phyloP scores from a whole-genome alignment of 352 stramenopile genomes.

The Phytophthora boehmeriae region DNA sequence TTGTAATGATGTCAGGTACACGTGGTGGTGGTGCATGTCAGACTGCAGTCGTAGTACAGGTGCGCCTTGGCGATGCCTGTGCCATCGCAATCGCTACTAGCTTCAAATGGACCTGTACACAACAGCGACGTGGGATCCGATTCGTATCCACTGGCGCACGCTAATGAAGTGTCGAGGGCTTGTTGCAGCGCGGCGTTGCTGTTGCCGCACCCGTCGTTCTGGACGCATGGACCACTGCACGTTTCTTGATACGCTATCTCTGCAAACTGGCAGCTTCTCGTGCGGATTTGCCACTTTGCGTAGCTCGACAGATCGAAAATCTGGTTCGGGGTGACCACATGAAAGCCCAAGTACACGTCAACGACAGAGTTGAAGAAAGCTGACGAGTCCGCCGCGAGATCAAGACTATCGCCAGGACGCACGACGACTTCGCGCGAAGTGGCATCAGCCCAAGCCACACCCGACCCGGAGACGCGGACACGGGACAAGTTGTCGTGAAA shows the following conservation, averaged over 20 bases:
- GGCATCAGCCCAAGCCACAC: slow-evolving; percentile 38
- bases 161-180: slow-evolving; percentile 31
- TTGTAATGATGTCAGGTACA: slow-evolving; percentile 41
- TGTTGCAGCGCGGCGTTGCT: slow-evolving; percentile 55
- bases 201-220: slow-evolving; percentile 50
- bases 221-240: slow-evolving; percentile 47
- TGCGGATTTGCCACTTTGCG: slow-evolving; percentile 67
- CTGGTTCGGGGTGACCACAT: slow-evolving; percentile 74
- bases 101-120: slow-evolving; percentile 62
- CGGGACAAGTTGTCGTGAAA: slow-evolving; percentile 56
- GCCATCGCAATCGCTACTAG: slow-evolving; percentile 50
- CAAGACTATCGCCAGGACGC: slow-evolving; percentile 48
- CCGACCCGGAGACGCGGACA: slow-evolving; percentile 47
- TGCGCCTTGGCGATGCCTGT: slow-evolving; percentile 38
- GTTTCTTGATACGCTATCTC: slow-evolving; percentile 53
- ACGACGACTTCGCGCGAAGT: slow-evolving; percentile 47
- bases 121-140: slow-evolving; percentile 47
- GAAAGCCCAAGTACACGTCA: slow-evolving; percentile 75
- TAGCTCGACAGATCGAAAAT: slow-evolving; percentile 56
- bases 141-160: slow-evolving; percentile 47
- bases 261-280: slow-evolving; percentile 56
- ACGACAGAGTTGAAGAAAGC: slow-evolving; percentile 62
- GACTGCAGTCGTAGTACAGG: slow-evolving; percentile 67
- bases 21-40: slow-evolving; percentile 56
- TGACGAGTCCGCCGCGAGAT: slow-evolving; percentile 53